Conservation (phyloP, 192 early-diverging fungal species). For the Pilaira anomala region DNA sequence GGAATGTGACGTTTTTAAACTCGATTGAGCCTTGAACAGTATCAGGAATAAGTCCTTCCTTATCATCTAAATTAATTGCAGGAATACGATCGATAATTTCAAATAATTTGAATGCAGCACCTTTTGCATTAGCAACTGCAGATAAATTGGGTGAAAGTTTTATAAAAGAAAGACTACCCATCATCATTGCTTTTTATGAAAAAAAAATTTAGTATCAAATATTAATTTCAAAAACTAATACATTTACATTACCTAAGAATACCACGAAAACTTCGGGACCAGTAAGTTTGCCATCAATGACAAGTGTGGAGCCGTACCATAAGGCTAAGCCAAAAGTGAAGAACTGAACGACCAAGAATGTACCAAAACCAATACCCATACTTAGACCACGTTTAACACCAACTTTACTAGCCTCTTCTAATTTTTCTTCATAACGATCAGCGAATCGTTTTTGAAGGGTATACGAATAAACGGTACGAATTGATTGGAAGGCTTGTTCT, state of each 20-base stretch:
- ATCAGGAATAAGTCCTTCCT: constrained; percentile 42
- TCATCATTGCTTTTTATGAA: constrained; percentile 57
- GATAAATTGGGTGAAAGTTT: constrained; percentile 67
- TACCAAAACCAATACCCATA: constrained; percentile 62
- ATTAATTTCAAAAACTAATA: not conserved
- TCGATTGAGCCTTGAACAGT: constrained; percentile 62
- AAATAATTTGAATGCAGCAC: constrained; percentile 79
- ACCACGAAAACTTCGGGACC: constrained; percentile 68
- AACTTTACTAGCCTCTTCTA: constrained; percentile 55
- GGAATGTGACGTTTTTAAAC: constrained; percentile 71
- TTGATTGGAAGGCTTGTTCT: constrained; percentile 74
- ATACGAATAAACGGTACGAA: constrained; percentile 85
- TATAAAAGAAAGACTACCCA: constrained; percentile 68
- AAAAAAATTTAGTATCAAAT: constrained; percentile 5
- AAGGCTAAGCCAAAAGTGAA: constrained; percentile 72
- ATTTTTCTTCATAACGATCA: constrained; percentile 53
- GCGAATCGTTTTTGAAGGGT: constrained; percentile 68
- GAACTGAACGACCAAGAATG: constrained; percentile 72
- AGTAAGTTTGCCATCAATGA: constrained; percentile 37
- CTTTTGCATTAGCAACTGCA: constrained; percentile 66
- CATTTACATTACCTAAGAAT: constrained; percentile 66
- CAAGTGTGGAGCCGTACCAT: constrained; percentile 72
- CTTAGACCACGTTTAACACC: constrained; percentile 61
- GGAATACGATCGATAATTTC: constrained; percentile 76
- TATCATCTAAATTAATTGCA: constrained; percentile 59